Evolutionary conservation across 768 basidiomycete genomes (phyloP).

Genomic region (Lactarius tabidus): DNA sequence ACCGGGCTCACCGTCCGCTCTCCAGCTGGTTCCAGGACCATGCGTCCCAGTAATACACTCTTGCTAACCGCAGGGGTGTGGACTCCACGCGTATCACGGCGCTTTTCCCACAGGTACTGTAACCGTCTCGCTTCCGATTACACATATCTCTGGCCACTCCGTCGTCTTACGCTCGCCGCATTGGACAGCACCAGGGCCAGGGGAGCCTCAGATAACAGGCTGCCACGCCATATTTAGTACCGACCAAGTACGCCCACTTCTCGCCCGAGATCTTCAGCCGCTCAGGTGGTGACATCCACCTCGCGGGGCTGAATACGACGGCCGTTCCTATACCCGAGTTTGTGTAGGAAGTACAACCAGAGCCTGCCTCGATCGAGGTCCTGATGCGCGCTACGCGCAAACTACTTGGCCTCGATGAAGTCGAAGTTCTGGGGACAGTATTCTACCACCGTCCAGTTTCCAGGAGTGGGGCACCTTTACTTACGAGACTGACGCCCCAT

Average conservation of each 20-base stretch:
- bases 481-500: constrained; percentile 31
- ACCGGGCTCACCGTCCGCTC: constrained; percentile 12
- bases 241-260: constrained; percentile 29
- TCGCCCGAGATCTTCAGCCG: constrained; percentile 35
- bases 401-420: constrained; percentile 25
- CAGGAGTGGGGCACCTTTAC: constrained; percentile 32
- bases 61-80: constrained; percentile 38
- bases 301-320: constrained; percentile 34
- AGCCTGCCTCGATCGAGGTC: constrained; percentile 14
- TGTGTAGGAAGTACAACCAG: constrained; percentile 25
- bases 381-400: constrained; percentile 20
- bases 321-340: constrained; percentile 28
- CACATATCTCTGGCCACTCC: constrained; percentile 32
- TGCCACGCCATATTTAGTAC: constrained; percentile 35
- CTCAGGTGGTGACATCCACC: constrained; percentile 31
- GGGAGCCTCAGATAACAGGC: constrained; percentile 5
- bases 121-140: constrained; percentile 30
- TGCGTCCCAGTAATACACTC: constrained; percentile 33
- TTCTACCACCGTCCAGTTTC: constrained; percentile 39
- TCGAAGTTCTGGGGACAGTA: constrained; percentile 28
- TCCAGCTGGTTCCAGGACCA: constrained; percentile 11
- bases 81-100: constrained; percentile 34
- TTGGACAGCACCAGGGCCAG: constrained; percentile 21
- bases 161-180: constrained; percentile 29
- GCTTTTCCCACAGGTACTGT: constrained; percentile 34